Evolutionary conservation across 352 stramenopile genomes (phyloP), one percentile per base, ranked within the genome.

Genomic region (Globisporangium uncinulatum): DNA sequence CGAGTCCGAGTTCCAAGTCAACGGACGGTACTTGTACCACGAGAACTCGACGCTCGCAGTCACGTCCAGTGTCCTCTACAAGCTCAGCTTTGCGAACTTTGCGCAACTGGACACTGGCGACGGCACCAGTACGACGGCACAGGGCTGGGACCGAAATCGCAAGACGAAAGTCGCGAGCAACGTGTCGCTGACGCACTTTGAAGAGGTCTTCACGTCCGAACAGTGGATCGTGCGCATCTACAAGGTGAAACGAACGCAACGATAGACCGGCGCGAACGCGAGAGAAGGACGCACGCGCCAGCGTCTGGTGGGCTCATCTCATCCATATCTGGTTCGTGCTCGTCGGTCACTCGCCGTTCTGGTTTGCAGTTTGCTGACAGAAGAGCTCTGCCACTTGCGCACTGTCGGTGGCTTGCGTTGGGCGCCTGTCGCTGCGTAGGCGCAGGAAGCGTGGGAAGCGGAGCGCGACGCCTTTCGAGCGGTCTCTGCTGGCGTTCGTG

Each of bases 361-460:
- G 39, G 48, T 60, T 66, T 2, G 43, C 57, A 32, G 50, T 69
- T 20, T 88, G 78, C 48, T 87, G 68, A n/a, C 63, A 51, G 44
- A 86, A 92, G 15, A 89, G 61, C 61, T 83, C 67, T 1, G 70
- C 45, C 6, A 99, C 92, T 70, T 99, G 96, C 29, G 98, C 84
- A 50, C 89, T 94, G 5, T 83, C 94, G 0, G 98, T 99, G 19
- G 96, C 97, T 29, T 99, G 74, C 49, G 97, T 76, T 6, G 92
- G 85, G 15, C 83, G 81, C 69, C 99, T 99, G 76, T 99, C 98
- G 0, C 87, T 70, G 54, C 98, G 86, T 57, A 97, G 70, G 1
- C 96, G 88, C 51, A 99, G 62, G 66, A 99, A 99, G 5, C 98
- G 89, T n/a, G 98, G 98, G 71, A 99, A 99, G 10, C 98, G 92